Evolutionary conservation across 345 rosid species (phyloP).

Genomic region (Ceriops decandra): DNA sequence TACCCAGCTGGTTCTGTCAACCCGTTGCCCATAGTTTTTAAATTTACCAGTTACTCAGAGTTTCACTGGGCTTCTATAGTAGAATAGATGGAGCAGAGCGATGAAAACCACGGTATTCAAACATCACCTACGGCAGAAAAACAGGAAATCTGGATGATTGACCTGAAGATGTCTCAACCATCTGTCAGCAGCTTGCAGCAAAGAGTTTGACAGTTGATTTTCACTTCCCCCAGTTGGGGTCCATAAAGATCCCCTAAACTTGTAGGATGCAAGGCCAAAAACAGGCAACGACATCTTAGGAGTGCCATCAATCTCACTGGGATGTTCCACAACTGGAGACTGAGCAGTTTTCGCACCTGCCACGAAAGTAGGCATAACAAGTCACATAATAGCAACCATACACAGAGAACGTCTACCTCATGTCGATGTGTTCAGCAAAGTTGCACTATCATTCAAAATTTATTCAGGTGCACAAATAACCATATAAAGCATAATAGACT

Average conservation of each 20-base stretch:
- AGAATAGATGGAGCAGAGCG: background rate
- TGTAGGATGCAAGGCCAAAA: slow-evolving; percentile 28
- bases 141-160: slow-evolving; percentile 30
- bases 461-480: background rate
- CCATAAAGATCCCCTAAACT: slow-evolving; percentile 31
- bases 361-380: background rate
- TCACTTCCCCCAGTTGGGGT: slow-evolving; percentile 16
- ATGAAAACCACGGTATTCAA: background rate
- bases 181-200: slow-evolving; percentile 22
- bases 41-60: no score
- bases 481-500: background rate
- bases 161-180: slow-evolving; percentile 23
- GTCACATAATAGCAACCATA: background rate
- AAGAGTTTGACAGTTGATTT: slow-evolving; percentile 16
- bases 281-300: slow-evolving; percentile 26
- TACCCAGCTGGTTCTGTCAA: slow-evolving; percentile 12
- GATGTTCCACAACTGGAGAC: slow-evolving; percentile 13
- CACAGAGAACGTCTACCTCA: background rate
- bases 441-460: background rate
- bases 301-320: slow-evolving; percentile 17
- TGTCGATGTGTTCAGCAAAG: background rate
- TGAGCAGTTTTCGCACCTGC: slow-evolving; percentile 16
- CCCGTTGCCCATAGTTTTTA: background rate
- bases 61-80: slow-evolving; percentile 2
- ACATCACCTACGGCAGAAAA: slow-evolving; percentile 19